Evolutionary conservation across 2,329 filamentous ascomycete genomes (phyloP).

Genomic region (Didymella arachidicola): DNA sequence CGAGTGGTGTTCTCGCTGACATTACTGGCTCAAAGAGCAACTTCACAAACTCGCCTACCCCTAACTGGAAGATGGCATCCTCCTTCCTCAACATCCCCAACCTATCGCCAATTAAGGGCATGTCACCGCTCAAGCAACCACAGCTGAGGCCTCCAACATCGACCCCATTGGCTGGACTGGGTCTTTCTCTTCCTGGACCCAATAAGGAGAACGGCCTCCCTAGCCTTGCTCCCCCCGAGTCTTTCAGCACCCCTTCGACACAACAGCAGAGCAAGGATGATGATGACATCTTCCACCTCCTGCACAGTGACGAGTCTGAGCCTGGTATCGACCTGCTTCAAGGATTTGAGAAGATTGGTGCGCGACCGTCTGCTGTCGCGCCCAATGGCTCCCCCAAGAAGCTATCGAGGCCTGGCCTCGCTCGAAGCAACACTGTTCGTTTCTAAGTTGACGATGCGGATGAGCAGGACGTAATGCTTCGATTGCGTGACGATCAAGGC

Average conservation of each 20-base stretch:
- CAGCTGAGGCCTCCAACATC: conserved; percentile 40
- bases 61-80: conserved; percentile 47
- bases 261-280: conserved; percentile 51
- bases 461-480: neutral
- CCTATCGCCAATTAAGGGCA: conserved; percentile 42
- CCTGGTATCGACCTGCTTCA: conserved; percentile 75
- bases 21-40: conserved; percentile 63
- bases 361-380: conserved; percentile 41
- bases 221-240: conserved; percentile 38
- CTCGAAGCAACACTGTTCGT: conserved; percentile 45
- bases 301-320: conserved; percentile 66
- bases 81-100: conserved; percentile 49
- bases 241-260: conserved; percentile 38
- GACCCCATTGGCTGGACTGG: conserved; percentile 29
- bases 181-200: conserved; percentile 28
- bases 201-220: conserved; percentile 35
- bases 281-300: conserved; percentile 64
- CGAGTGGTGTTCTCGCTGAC: conserved; percentile 68
- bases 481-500: conserved; percentile 1
- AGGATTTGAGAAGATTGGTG: conserved; percentile 77
- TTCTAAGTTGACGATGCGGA: conserved; percentile 35
- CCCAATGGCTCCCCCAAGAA: conserved; percentile 49
- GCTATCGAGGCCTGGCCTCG: conserved; percentile 39
- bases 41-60: conserved; percentile 47
- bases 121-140: conserved; percentile 45